Evolutionary conservation across 129 eudicot species (phyloP).

Genomic region (Centaurea solstitialis): DNA sequence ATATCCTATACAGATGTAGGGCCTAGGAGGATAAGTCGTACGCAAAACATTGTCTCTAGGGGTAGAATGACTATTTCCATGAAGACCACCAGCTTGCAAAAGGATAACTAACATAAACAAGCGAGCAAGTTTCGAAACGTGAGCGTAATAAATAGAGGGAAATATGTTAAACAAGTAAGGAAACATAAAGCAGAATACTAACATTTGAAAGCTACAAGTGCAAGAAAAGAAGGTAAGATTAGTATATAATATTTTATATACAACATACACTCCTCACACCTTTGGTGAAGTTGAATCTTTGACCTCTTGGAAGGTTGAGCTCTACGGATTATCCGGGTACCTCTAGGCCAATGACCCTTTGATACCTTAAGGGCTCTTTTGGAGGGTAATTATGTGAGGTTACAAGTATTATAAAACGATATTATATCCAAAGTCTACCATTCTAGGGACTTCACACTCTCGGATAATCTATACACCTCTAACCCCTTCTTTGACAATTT

Average conservation of each 20-base stretch:
- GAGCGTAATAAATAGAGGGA: too few species aligned
- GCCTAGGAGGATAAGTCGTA: too few species aligned
- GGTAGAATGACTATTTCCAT: not conserved
- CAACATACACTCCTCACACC: not conserved
- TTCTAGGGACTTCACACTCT: not conserved
- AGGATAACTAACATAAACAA: not conserved
- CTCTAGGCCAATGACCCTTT: not conserved
- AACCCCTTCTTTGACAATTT: not conserved
- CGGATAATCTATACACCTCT: not conserved
- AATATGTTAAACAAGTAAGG: too few species aligned
- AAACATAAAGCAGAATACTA: too few species aligned
- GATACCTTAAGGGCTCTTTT: not conserved
- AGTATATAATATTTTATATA: too few species aligned
- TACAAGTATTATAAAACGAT: too few species aligned
- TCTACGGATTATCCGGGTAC: too few species aligned
- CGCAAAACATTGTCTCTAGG: not conserved
- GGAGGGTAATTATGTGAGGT: not conserved
- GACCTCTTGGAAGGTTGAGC: too few species aligned
- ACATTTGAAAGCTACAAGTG: too few species aligned
- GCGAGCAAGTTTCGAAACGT: too few species aligned
- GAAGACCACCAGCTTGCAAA: not conserved
- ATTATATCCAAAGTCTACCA: not conserved
- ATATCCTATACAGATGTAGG: too few species aligned
- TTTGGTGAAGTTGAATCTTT: not conserved
- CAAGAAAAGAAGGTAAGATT: too few species aligned